These are phyloP conservation scores for Globisporangium alternatum DNA, from an alignment of 352 stramenopile genomes.

Conservation along the genomic window DNA sequence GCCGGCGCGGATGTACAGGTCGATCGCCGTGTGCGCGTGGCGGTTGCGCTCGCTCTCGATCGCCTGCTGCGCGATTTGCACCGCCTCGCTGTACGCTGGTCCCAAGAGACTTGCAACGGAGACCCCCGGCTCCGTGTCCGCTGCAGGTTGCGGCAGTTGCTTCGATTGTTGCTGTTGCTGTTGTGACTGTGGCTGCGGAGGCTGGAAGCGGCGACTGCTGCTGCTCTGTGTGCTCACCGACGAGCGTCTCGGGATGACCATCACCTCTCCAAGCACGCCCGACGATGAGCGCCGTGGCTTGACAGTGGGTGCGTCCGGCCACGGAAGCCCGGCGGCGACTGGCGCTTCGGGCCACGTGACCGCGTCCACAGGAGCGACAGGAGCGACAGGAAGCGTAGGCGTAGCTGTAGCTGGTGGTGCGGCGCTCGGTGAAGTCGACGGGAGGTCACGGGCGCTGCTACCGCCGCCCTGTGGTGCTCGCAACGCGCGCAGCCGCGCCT, in stretches of 20 bases:
- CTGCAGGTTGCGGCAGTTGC: slow-evolving; percentile 1
- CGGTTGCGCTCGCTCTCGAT: slow-evolving; percentile 68
- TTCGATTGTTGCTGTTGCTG: background rate
- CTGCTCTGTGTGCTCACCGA: slow-evolving; percentile 2
- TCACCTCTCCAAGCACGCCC: background rate
- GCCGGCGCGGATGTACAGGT: slow-evolving; percentile 67
- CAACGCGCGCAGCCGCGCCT: slow-evolving; percentile 56
- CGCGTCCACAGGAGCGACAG: background rate
- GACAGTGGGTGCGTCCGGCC: slow-evolving; percentile 14
- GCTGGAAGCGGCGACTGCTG: slow-evolving; percentile 7
- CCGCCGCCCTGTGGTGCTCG: slow-evolving; percentile 29
- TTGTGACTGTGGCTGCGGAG: background rate
- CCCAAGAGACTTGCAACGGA: slow-evolving; percentile 40
- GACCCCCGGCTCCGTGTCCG: slow-evolving; percentile 15
- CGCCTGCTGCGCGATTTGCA: slow-evolving; percentile 58
- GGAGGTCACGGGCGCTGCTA: slow-evolving; percentile 9
- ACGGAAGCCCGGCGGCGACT: slow-evolving; percentile 6
- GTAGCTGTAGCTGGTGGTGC: background rate
- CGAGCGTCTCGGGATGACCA: slow-evolving; percentile 4
- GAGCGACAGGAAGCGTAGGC: background rate
- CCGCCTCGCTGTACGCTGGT: slow-evolving; percentile 56
- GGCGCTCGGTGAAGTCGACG: background rate
- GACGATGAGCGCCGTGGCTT: slow-evolving; percentile 11
- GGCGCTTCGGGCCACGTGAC: slow-evolving; percentile 12
- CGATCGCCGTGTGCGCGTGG: slow-evolving; percentile 60